Evolutionary conservation across 23 red algal species (phyloP), one percentile per base, ranked within the genome.

Genomic region (Cyanidioschyzon merolae): DNA sequence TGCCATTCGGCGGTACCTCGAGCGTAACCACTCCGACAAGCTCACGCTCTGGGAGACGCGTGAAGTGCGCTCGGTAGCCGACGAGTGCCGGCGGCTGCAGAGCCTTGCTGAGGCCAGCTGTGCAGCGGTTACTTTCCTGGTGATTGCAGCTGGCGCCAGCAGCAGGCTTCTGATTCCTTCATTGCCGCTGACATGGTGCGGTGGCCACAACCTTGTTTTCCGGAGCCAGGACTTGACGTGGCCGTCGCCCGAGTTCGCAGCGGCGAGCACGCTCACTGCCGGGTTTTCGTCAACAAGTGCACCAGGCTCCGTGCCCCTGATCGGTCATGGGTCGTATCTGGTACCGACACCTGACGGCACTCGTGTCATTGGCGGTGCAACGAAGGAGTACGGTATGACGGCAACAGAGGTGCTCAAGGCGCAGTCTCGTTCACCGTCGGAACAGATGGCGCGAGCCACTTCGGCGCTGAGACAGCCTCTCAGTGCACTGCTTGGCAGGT

Each of bases 111-210:
- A 32, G 63, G 63, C 63, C n/a, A 7, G 32, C 12, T 15, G 63
- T 32, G 45, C 45, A 15, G 12, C 7, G 12, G 45, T 15, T 7
- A 15, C 45, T 15, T 32, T 71, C 63, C 2, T 71, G 63, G 63
- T 71, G 63, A 27, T 71, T 7, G 63, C 63, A 7, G 63, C 63
- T 27, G 63, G 63, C 63, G 63, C 63, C 63, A 35, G 63, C 63
- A 71, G 63, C 63, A 71, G 30, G 32, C n/a, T 35, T 7, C 63
- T 71, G 63, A 25, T 71, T 25, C 63, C 63, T 7, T 27, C 63
- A 35, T 71, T 71, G 63, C 63, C 63, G 12, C 63, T 71, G 63
- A 25, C n/a, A 3, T 35, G 21, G n/a, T 71, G 63, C 30, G n/a
- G 63, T 7, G 63, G 63, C n/a, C 63, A 71, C n/a, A 71, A 71